Evolutionary conservation across 441 rosid genomes (phyloP).

Genomic region (Sinapis alba): DNA sequence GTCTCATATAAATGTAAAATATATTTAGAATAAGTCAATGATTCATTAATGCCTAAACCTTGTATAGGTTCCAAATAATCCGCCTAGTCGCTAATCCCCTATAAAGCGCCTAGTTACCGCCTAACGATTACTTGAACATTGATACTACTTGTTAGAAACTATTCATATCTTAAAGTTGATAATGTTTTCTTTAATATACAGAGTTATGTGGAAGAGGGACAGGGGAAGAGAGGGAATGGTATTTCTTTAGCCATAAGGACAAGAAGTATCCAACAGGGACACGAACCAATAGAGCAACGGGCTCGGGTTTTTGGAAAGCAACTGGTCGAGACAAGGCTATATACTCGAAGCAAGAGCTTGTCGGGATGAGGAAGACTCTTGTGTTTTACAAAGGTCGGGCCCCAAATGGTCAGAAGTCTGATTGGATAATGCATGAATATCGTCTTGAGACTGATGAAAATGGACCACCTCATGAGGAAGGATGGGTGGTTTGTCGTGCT

Average conservation of each 20-base stretch:
- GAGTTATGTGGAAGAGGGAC: slow-evolving; percentile 73
- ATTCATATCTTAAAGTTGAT: background rate
- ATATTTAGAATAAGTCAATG: too few species aligned
- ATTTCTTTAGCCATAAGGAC: slow-evolving; percentile 75
- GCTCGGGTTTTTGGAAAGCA: slow-evolving; percentile 83
- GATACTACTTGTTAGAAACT: background rate
- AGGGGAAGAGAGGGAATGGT: slow-evolving; percentile 77
- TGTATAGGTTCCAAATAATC: too few species aligned
- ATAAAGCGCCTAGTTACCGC: too few species aligned
- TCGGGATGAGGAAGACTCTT: slow-evolving; percentile 79
- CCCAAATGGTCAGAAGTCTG: slow-evolving; percentile 73
- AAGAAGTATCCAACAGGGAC: slow-evolving; percentile 79
- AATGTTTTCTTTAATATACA: slow-evolving; percentile 25
- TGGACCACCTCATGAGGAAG: slow-evolving; percentile 92
- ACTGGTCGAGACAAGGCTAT: slow-evolving; percentile 77
- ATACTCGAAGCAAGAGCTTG: slow-evolving; percentile 50
- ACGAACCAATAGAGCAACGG: slow-evolving; percentile 71
- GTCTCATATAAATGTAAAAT: too few species aligned
- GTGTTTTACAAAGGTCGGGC: slow-evolving; percentile 81
- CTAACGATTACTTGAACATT: too few species aligned
- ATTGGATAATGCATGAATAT: slow-evolving; percentile 82
- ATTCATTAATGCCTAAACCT: too few species aligned
- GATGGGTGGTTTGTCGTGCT: slow-evolving; percentile 96
- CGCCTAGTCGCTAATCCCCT: too few species aligned
- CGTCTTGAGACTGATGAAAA: slow-evolving; percentile 84